These are phyloP conservation scores for Quercus tomentella DNA, from an alignment of 331 rosid genomes.

Conservation along the genomic window DNA sequence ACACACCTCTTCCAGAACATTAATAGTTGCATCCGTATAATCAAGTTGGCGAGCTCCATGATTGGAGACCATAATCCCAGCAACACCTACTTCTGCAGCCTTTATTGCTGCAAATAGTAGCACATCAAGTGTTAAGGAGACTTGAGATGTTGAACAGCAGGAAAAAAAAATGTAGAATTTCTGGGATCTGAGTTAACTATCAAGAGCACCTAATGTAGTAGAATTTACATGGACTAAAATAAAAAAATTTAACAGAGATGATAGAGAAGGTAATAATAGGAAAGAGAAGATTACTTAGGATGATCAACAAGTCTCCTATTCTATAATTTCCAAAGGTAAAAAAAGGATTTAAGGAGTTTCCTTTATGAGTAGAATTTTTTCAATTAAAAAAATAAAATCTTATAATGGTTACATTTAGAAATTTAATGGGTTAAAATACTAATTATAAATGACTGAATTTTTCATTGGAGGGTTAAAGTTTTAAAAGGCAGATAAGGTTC, in stretches of 20 bases:
- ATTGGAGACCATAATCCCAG: slow-evolving; percentile 63
- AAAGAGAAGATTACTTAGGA: neutral
- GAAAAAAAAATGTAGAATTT: neutral
- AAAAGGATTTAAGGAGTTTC: neutral
- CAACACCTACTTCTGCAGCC: slow-evolving; percentile 51
- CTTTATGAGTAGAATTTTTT: neutral
- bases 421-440: neutral
- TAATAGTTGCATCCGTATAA: slow-evolving; percentile 52
- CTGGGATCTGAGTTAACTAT: neutral
- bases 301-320: neutral
- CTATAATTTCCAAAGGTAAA: neutral
- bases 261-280: neutral
- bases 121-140: neutral
- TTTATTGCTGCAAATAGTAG: slow-evolving; percentile 42
- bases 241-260: neutral
- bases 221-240: neutral
- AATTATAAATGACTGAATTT: neutral
- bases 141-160: neutral
- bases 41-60: slow-evolving; percentile 69
- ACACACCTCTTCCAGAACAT: slow-evolving; percentile 60
- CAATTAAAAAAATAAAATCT: neutral
- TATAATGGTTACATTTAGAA: neutral
- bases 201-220: neutral
- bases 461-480: neutral
- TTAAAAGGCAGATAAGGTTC: neutral